These are phyloP conservation scores for Leptographium lundbergii DNA, from an alignment of 2,329 filamentous ascomycete species.

Conservation along the genomic window DNA sequence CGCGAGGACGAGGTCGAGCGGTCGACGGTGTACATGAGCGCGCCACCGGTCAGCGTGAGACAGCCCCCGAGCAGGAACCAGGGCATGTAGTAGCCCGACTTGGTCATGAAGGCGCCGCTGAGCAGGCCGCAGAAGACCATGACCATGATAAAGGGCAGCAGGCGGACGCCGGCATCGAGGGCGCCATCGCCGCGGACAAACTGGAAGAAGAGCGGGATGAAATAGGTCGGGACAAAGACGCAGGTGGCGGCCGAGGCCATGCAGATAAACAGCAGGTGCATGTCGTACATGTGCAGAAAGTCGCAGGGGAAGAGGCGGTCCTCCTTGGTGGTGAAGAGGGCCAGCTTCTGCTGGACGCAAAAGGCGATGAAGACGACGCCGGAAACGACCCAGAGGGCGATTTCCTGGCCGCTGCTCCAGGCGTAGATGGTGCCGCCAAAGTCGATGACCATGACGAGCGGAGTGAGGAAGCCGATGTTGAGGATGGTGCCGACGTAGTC, in stretches of 20 bases:
- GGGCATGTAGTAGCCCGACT: too few species aligned
- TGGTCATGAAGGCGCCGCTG: too few species aligned
- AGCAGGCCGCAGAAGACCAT: too few species aligned
- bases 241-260: constrained; percentile 15
- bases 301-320: constrained; percentile 32
- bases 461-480: constrained; percentile 24
- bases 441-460: constrained; percentile 32
- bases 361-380: constrained; percentile 16
- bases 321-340: constrained; percentile 25
- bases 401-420: constrained; percentile 24
- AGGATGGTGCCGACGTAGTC: constrained; percentile 31
- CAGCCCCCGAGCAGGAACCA: too few species aligned
- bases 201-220: constrained; percentile 39
- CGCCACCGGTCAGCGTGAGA: too few species aligned
- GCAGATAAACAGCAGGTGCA: constrained; percentile 29
- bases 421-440: constrained; percentile 36
- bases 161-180: constrained; percentile 21
- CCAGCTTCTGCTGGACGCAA: constrained; percentile 26
- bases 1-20: too few species aligned
- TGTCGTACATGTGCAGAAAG: constrained; percentile 24
- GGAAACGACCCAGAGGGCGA: constrained; percentile 10
- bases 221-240: constrained; percentile 27
- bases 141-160: constrained; percentile 21
- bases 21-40: too few species aligned
- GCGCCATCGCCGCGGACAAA: constrained; percentile 28